Evolutionary conservation across 106 monocot species (phyloP).

Genomic region (Apostasia ramifera): DNA sequence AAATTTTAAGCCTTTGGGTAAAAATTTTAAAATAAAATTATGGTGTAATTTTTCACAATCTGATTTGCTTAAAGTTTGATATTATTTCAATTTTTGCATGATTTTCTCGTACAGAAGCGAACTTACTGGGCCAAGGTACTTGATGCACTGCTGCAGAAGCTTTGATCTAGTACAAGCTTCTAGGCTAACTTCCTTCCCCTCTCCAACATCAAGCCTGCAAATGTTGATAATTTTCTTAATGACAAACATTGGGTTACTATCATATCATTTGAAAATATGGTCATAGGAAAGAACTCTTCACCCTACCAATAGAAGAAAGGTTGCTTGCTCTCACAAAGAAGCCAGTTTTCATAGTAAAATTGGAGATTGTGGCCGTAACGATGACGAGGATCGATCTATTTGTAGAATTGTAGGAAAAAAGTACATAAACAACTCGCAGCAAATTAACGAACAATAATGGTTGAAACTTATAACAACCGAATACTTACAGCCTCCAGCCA

Average conservation of each 20-base stretch:
- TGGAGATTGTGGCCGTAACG: constrained; percentile 97
- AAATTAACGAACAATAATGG: not conserved
- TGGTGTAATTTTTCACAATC: too few species aligned
- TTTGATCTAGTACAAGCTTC: constrained; percentile 61
- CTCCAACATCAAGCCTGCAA: constrained; percentile 87
- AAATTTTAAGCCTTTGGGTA: too few species aligned
- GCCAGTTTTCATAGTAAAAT: constrained; percentile 83
- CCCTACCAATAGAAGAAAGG: constrained; percentile 97
- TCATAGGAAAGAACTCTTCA: not conserved
- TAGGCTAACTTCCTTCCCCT: constrained; percentile 74
- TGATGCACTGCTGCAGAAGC: constrained; percentile 92
- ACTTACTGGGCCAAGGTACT: constrained; percentile 87
- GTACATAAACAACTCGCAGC: not conserved
- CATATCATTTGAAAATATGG: not conserved
- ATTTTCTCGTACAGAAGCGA: not conserved
- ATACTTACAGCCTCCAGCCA: constrained; percentile 93
- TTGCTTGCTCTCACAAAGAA: constrained; percentile 76
- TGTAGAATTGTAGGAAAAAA: constrained; percentile 3
- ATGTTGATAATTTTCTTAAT: not conserved
- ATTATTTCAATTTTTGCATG: too few species aligned
- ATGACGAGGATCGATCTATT: constrained; percentile 93
- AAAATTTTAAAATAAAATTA: too few species aligned
- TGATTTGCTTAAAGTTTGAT: too few species aligned
- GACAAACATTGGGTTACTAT: not conserved
- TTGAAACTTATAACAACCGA: not conserved